phyloP scores from a whole-genome alignment of 2,329 filamentous ascomycete genomes.

The Aaosphaeria arxii region DNA sequence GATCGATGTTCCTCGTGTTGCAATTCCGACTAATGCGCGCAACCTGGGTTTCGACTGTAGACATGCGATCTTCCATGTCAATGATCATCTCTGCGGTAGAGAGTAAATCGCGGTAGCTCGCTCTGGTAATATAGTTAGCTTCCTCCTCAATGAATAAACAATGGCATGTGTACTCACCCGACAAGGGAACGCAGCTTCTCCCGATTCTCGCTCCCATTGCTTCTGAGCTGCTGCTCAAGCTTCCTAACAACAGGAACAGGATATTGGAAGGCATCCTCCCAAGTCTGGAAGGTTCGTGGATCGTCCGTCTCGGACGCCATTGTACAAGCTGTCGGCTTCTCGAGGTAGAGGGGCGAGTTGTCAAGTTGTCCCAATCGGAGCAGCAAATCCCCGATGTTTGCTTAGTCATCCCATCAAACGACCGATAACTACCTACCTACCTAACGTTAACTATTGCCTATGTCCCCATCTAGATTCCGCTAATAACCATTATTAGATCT shows the following conservation, averaged over 20 bases:
- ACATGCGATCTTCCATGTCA: conserved; percentile 78
- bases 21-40: conserved; percentile 72
- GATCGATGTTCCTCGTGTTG: conserved; percentile 67
- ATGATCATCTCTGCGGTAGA: conserved; percentile 94
- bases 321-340: neutral
- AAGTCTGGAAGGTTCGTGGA: conserved; percentile 54
- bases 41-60: conserved; percentile 68
- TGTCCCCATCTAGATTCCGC: no score
- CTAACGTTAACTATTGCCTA: no score
- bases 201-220: conserved; percentile 60
- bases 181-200: conserved; percentile 65
- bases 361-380: no score
- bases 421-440: no score
- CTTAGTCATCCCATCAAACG: no score
- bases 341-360: no score
- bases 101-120: conserved; percentile 81
- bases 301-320: conserved; percentile 59
- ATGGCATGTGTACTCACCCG: conserved; percentile 48
- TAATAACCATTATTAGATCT: no score
- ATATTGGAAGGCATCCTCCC: conserved; percentile 67
- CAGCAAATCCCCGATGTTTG: no score
- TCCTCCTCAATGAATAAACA: neutral
- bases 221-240: conserved; percentile 63
- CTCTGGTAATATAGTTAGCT: conserved; percentile 37
- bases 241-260: conserved; percentile 61